Conservation (phyloP, 345 rosid species). For the Ailanthus altissimus region DNA sequence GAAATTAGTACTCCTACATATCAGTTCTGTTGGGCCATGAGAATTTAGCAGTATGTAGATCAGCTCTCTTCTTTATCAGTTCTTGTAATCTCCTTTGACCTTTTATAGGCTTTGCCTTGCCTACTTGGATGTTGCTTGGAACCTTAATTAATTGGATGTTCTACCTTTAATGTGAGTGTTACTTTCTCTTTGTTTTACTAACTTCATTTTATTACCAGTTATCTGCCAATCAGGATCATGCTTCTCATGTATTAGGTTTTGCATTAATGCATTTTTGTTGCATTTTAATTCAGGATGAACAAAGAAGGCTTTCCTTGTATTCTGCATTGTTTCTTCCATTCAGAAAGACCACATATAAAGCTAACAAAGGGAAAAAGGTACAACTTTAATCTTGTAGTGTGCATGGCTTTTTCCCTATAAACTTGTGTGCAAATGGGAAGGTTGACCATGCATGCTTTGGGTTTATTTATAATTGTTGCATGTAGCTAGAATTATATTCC, state of each 20-base stretch:
- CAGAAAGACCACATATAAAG: slow-evolving; percentile 50
- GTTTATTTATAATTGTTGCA: neutral
- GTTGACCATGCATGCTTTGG: neutral
- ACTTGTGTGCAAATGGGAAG: neutral
- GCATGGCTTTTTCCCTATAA: slow-evolving; percentile 1
- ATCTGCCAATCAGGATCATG: neutral
- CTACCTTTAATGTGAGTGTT: slow-evolving; percentile 59
- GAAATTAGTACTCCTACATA: neutral
- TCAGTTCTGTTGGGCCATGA: slow-evolving; percentile 1
- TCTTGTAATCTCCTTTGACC: slow-evolving; percentile 18
- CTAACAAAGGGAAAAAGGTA: slow-evolving; percentile 75
- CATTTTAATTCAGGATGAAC: slow-evolving; percentile 62
- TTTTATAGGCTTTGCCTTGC: slow-evolving; percentile 58
- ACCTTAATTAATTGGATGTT: slow-evolving; percentile 54
- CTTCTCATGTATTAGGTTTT: slow-evolving; percentile 5
- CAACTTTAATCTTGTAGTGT: neutral
- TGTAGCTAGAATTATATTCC: neutral
- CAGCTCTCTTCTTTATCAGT: slow-evolving; percentile 15
- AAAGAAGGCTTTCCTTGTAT: slow-evolving; percentile 70
- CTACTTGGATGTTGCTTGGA: slow-evolving; percentile 69
- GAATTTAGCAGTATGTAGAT: neutral
- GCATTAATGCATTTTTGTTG: slow-evolving; percentile 19
- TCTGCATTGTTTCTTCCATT: slow-evolving; percentile 86
- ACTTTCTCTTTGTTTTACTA: neutral
- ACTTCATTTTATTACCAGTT: slow-evolving; percentile 10